These are phyloP conservation scores for Aspergillus terreus DNA, from an alignment of 2,329 filamentous ascomycete species.

Conservation along the genomic window DNA sequence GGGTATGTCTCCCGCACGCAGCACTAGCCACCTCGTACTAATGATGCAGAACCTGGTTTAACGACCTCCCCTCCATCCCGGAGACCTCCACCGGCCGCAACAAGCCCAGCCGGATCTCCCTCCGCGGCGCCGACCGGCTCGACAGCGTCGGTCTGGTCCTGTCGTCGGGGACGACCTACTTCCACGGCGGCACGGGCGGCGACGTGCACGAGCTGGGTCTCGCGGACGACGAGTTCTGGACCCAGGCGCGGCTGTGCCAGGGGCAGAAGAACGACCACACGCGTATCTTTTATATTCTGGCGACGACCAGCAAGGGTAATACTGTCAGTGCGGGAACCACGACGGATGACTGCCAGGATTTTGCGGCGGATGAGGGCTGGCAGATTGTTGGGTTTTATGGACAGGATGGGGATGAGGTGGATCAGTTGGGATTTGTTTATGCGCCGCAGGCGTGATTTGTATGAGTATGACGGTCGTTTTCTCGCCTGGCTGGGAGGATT, in stretches of 20 bases:
- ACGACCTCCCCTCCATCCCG: slow-evolving; percentile 46
- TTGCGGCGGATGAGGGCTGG: slow-evolving; percentile 48
- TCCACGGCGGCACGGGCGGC: slow-evolving; percentile 55
- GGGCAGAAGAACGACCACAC: slow-evolving; percentile 45
- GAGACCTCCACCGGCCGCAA: slow-evolving; percentile 28
- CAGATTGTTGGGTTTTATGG: slow-evolving; percentile 54
- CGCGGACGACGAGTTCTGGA: slow-evolving; percentile 48
- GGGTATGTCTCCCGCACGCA: slow-evolving; percentile 10
- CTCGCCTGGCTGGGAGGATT: no score
- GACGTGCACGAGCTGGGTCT: slow-evolving; percentile 42
- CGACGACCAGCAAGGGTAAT: slow-evolving; percentile 50
- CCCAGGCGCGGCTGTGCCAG: slow-evolving; percentile 48
- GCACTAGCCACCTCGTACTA: background rate
- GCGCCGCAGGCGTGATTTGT: slow-evolving; percentile 1
- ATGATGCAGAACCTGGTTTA: slow-evolving; percentile 47
- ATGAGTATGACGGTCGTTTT: no score
- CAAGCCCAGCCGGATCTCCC: slow-evolving; percentile 21
- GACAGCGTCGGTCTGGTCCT: slow-evolving; percentile 51
- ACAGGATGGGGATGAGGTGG: slow-evolving; percentile 53
- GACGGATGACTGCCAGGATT: slow-evolving; percentile 48
- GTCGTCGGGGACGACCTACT: slow-evolving; percentile 46
- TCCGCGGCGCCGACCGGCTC: slow-evolving; percentile 49
- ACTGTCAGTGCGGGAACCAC: slow-evolving; percentile 44
- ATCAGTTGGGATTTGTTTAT: slow-evolving; percentile 46
- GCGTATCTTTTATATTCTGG: slow-evolving; percentile 55